phyloP scores from a whole-genome alignment of 2,329 filamentous ascomycete species.

The Ilyonectria destructans region DNA sequence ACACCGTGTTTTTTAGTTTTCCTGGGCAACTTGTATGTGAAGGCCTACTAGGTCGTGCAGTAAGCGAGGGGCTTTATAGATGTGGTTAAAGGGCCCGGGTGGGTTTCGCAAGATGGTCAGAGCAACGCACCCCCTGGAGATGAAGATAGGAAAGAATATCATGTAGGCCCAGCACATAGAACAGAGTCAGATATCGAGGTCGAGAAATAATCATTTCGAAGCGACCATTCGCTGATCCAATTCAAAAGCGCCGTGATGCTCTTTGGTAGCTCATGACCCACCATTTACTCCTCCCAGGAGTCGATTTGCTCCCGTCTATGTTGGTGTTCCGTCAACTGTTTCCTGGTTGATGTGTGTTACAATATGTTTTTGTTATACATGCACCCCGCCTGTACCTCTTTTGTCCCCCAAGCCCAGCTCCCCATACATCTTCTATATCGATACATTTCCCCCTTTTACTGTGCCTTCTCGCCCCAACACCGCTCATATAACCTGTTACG shows the following conservation, averaged over 20 bases:
- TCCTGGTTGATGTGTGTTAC: constrained; percentile 19
- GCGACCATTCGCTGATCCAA: background rate
- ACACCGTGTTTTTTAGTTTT: background rate
- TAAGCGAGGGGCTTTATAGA: constrained; percentile 17
- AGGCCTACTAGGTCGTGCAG: background rate
- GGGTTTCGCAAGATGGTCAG: constrained; percentile 6
- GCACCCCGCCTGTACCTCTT: background rate
- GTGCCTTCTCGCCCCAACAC: constrained; percentile 48
- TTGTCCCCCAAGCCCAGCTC: background rate
- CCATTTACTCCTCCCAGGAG: constrained; percentile 3
- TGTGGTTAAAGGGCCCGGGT: constrained; percentile 15
- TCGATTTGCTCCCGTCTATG: constrained; percentile 22
- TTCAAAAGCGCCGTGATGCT: background rate
- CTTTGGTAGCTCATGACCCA: background rate
- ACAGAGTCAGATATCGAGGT: constrained; percentile 29
- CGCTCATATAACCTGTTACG: constrained; percentile 54
- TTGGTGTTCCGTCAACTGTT: constrained; percentile 8
- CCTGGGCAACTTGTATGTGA: background rate
- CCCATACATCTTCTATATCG: constrained; percentile 20
- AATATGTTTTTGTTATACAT: constrained; percentile 23
- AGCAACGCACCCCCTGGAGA: constrained; percentile 33
- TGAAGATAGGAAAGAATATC: constrained; percentile 24
- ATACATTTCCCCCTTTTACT: constrained; percentile 25
- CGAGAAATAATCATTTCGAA: constrained; percentile 17
- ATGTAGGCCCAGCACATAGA: constrained; percentile 37